These are phyloP conservation scores for Suhomyces bribrorum DNA, from an alignment of 1,139 yeast genomes.

Conservation along the genomic window DNA sequence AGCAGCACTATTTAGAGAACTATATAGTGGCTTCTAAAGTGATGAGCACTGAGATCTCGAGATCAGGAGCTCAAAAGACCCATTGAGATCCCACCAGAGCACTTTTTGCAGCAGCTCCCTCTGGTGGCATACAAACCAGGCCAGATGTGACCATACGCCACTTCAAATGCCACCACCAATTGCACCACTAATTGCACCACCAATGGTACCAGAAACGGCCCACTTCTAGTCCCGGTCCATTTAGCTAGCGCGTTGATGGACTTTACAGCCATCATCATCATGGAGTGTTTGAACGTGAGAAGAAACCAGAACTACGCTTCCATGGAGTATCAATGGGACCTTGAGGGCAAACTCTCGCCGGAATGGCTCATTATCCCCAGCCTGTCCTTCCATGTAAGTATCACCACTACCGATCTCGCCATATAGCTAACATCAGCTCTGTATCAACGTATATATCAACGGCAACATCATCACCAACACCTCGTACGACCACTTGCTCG, in stretches of 20 bases:
- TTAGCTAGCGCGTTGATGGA: background rate
- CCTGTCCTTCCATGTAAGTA: constrained; percentile 16
- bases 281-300: constrained; percentile 11
- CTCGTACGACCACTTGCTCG: constrained; percentile 18
- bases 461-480: constrained; percentile 12
- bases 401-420: background rate
- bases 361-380: constrained; percentile 14
- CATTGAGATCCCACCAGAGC: too few relatives aligned
- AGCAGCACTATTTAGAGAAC: background rate
- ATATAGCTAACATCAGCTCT: constrained; percentile 11
- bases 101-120: too few relatives aligned
- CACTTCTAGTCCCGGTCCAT: too few relatives aligned
- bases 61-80: too few relatives aligned
- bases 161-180: too few relatives aligned
- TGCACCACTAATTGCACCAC: too few relatives aligned
- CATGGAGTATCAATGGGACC: constrained; percentile 13
- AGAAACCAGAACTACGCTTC: constrained; percentile 16
- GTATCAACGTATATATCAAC: constrained; percentile 19
- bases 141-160: too few relatives aligned
- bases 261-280: constrained; percentile 8
- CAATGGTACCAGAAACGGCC: too few relatives aligned
- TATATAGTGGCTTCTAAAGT: too few relatives aligned
- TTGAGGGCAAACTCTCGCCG: background rate
- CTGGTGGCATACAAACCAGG: too few relatives aligned
- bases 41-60: too few relatives aligned